Conservation (phyloP, 2,329 filamentous ascomycete genomes). For the Aspergillus udagawae region DNA sequence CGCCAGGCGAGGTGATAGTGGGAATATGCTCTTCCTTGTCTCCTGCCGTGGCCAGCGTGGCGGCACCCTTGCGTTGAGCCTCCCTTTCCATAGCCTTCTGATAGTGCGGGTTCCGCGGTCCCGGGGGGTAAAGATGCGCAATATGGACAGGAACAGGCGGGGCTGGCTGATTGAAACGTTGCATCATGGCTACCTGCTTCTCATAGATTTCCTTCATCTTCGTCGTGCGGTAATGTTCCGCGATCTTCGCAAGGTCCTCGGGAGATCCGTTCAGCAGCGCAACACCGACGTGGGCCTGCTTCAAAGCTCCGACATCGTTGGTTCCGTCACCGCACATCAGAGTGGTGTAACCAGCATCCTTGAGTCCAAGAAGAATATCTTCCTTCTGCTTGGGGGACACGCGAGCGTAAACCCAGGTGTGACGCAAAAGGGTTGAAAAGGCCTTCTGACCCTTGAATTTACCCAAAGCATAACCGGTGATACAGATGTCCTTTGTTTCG, state of each 20-base stretch:
- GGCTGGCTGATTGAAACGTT: slow-evolving; percentile 85
- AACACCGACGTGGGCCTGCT: slow-evolving; percentile 96
- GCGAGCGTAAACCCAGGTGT: slow-evolving; percentile 96
- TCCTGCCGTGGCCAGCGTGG: slow-evolving; percentile 46
- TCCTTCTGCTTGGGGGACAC: slow-evolving; percentile 99
- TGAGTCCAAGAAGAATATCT: slow-evolving; percentile 92
- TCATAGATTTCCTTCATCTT: slow-evolving; percentile 99
- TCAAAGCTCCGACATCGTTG: slow-evolving; percentile 94
- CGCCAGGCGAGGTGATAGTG: slow-evolving; percentile 64
- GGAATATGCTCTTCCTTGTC: slow-evolving; percentile 57
- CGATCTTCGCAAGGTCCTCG: slow-evolving; percentile 85
- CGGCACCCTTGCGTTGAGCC: slow-evolving; percentile 70
- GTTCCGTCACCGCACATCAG: slow-evolving; percentile 98
- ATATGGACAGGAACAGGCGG: slow-evolving; percentile 92
- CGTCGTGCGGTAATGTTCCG: slow-evolving; percentile 86
- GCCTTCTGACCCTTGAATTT: slow-evolving; percentile 81
- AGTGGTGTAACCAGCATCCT: slow-evolving; percentile 95
- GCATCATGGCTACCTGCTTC: slow-evolving; percentile 89
- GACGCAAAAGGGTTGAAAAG: slow-evolving; percentile 72
- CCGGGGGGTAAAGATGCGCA: slow-evolving; percentile 89
- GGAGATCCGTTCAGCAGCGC: slow-evolving; percentile 91
- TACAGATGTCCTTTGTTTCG: slow-evolving; percentile 82
- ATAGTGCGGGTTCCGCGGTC: slow-evolving; percentile 88
- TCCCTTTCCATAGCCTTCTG: slow-evolving; percentile 87
- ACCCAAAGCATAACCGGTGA: slow-evolving; percentile 88